phyloP scores from a whole-genome alignment of 179 eudicot genomes.

The Amaranthus tricolor region DNA sequence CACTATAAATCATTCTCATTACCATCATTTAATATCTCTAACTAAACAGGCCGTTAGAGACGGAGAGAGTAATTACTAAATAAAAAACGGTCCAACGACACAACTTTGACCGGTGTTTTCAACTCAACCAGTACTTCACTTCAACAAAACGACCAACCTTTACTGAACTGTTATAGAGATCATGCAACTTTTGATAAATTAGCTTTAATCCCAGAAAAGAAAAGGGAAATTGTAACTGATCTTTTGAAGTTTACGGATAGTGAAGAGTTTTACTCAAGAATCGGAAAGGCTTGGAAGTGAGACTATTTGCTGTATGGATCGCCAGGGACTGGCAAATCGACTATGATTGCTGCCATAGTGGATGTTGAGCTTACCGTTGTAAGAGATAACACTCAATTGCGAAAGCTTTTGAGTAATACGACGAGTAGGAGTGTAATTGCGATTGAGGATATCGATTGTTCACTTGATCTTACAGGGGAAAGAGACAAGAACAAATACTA shows the following conservation, averaged over 20 bases:
- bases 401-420: conserved; percentile 32
- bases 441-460: conserved; percentile 42
- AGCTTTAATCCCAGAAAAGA: conserved; percentile 39
- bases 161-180: no score
- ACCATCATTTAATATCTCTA: no score
- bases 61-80: no score
- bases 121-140: no score
- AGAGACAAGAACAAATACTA: neutral
- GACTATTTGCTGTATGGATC: conserved; percentile 43
- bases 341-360: conserved; percentile 83
- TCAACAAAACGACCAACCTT: no score
- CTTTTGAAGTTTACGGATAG: conserved; percentile 35
- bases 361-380: conserved; percentile 45
- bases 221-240: conserved; percentile 41
- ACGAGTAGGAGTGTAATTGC: conserved; percentile 30
- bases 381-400: conserved; percentile 29
- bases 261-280: conserved; percentile 34
- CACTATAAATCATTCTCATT: no score
- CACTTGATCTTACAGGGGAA: conserved; percentile 28
- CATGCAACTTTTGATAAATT: conserved; percentile 38
- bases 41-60: no score
- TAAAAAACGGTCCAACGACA: no score
- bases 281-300: conserved; percentile 44
- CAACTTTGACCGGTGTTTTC: no score
- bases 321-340: conserved; percentile 74